These are phyloP conservation scores for Tanacetum coccineum DNA, from an alignment of 129 eudicot species.

Conservation along the genomic window DNA sequence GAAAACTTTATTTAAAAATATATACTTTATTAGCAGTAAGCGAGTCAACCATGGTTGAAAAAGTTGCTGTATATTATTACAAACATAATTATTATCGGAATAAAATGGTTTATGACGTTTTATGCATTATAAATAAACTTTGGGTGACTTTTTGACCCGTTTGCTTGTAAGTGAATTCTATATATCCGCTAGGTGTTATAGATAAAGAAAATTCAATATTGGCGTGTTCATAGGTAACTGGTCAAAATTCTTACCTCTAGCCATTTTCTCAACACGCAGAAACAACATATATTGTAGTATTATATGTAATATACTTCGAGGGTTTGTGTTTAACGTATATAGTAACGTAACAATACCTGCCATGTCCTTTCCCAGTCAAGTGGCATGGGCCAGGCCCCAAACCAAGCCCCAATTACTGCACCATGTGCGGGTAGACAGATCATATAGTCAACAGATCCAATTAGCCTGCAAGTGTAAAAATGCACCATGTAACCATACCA, in stretches of 20 bases:
- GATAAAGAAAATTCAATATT: not conserved
- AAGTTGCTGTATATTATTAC: not conserved
- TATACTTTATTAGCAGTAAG: no score
- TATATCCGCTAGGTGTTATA: no score
- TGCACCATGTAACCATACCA: not conserved
- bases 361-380: slow-evolving; percentile 98
- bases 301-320: not conserved
- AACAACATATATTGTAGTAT: no score
- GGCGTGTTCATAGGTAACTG: not conserved
- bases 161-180: not conserved
- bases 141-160: not conserved
- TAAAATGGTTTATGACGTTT: not conserved
- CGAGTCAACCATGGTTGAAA: not conserved
- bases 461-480: slow-evolving; percentile 44
- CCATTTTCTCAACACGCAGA: no score
- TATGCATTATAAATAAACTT: not conserved
- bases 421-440: slow-evolving; percentile 89
- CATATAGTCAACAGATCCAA: slow-evolving; percentile 50
- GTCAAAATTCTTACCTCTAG: not conserved
- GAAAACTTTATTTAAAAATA: not conserved
- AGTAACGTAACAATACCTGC: slow-evolving; percentile 56
- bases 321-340: not conserved
- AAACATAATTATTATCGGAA: not conserved
- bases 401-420: slow-evolving; percentile 90
- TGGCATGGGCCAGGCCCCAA: slow-evolving; percentile 99